These are phyloP conservation scores for Rhamnella rubrinervis DNA, from an alignment of 331 rosid species.

Conservation along the genomic window DNA sequence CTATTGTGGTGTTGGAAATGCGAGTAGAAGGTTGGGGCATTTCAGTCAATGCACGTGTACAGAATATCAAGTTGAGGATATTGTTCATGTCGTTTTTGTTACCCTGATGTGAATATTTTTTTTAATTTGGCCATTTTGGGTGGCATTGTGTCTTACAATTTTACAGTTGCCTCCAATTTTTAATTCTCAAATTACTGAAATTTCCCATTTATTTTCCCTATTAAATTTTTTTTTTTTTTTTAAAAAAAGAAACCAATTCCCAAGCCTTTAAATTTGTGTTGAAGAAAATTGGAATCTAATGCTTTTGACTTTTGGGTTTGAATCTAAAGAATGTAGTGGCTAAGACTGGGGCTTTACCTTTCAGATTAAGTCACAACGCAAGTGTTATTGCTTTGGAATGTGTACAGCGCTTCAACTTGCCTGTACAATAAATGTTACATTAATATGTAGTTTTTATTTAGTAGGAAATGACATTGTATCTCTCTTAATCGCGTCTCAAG, in stretches of 20 bases:
- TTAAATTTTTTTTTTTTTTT: no score
- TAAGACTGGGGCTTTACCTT: constrained; percentile 7
- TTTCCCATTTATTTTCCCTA: background rate
- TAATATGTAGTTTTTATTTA: no score
- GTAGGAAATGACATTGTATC: no score
- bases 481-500: no score
- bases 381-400: no score
- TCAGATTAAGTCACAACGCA: background rate
- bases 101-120: constrained; percentile 30
- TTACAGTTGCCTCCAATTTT: background rate
- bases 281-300: constrained; percentile 24
- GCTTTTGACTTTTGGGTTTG: constrained; percentile 24
- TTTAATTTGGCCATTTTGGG: constrained; percentile 5
- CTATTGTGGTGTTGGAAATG: constrained; percentile 16
- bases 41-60: constrained; percentile 42
- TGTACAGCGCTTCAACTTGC: no score
- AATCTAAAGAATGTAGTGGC: background rate
- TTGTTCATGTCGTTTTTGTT: constrained; percentile 19
- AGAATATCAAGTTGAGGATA: constrained; percentile 42
- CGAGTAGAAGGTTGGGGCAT: constrained; percentile 36
- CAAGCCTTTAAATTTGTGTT: background rate
- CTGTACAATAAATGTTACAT: no score
- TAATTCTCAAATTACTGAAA: background rate
- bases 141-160: background rate
- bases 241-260: no score